Conservation (phyloP, 306 rosid genomes). For the Cicer bijugum region DNA sequence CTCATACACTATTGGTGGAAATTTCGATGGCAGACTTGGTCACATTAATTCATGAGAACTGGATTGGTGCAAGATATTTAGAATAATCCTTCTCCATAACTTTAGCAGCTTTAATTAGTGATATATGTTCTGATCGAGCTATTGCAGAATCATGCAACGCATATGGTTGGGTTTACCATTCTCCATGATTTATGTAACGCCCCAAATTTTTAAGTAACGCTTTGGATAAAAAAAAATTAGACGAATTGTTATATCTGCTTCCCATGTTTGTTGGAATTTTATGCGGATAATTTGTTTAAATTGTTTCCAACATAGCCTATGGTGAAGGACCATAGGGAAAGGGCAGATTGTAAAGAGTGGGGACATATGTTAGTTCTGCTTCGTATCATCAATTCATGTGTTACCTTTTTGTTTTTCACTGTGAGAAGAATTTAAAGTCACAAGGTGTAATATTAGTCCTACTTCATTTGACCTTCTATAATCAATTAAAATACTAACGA, state of each 20-base stretch:
- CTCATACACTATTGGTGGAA: constrained; percentile 40
- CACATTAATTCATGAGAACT: constrained; percentile 85
- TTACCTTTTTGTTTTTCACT: neutral
- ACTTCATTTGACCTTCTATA: neutral
- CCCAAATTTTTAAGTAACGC: too few species aligned
- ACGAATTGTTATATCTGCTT: constrained; percentile 3
- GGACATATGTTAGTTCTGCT: constrained; percentile 1
- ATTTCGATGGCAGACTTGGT: constrained; percentile 72
- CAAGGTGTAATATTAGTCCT: neutral
- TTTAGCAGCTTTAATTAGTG: constrained; percentile 2
- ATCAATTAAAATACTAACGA: too few species aligned
- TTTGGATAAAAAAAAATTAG: neutral
- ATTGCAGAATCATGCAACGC: constrained; percentile 50
- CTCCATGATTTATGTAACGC: neutral
- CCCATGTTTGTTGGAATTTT: neutral
- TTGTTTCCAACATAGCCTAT: neutral
- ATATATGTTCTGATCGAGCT: constrained; percentile 37
- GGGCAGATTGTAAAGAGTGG: neutral
- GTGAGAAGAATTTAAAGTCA: neutral
- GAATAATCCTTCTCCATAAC: constrained; percentile 31
- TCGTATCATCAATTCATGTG: neutral
- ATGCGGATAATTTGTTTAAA: neutral
- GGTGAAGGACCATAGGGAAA: neutral
- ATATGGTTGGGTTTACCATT: constrained; percentile 55
- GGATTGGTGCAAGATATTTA: constrained; percentile 83